phyloP scores from a whole-genome alignment of 2,329 filamentous ascomycete genomes.

The Rasamsonia emersonii region DNA sequence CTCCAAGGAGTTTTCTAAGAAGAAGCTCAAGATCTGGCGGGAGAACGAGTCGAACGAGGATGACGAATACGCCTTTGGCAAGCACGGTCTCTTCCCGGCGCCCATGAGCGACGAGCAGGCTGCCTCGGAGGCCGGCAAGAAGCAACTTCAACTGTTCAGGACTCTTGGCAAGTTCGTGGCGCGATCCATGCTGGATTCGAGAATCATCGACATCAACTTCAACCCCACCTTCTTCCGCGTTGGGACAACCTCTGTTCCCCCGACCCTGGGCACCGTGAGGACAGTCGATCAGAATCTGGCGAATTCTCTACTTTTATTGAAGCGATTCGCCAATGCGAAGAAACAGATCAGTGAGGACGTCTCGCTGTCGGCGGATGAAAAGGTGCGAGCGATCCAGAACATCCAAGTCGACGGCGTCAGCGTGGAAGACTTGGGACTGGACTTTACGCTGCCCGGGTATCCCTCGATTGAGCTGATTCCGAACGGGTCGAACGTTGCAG shows the following conservation, averaged over 20 bases:
- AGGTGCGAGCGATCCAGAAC: constrained; percentile 58
- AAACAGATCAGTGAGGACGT: constrained; percentile 69
- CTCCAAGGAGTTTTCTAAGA: constrained; percentile 94
- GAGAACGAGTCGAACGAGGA: constrained; percentile 67
- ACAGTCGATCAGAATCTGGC: constrained; percentile 80
- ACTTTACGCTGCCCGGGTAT: constrained; percentile 92
- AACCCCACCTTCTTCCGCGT: constrained; percentile 98
- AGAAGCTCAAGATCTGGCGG: constrained; percentile 93
- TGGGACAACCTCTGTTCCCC: constrained; percentile 59
- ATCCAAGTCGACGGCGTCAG: constrained; percentile 67
- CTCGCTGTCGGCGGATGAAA: constrained; percentile 58
- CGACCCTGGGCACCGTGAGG: constrained; percentile 82
- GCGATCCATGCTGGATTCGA: constrained; percentile 93
- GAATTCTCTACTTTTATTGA: constrained; percentile 74
- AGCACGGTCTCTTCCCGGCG: constrained; percentile 79
- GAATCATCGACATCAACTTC: constrained; percentile 95
- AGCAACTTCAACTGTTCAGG: constrained; percentile 80
- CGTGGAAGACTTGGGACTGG: constrained; percentile 80
- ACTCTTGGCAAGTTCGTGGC: constrained; percentile 96
- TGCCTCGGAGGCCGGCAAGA: constrained; percentile 68
- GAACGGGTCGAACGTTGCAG: constrained; percentile 62
- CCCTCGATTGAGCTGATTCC: constrained; percentile 73
- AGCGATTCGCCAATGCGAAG: constrained; percentile 77
- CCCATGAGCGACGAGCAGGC: constrained; percentile 76
- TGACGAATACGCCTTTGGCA: constrained; percentile 77